Evolutionary conservation across 192 early-diverging fungal species (phyloP).

Genomic region (Linnemannia zychae): DNA sequence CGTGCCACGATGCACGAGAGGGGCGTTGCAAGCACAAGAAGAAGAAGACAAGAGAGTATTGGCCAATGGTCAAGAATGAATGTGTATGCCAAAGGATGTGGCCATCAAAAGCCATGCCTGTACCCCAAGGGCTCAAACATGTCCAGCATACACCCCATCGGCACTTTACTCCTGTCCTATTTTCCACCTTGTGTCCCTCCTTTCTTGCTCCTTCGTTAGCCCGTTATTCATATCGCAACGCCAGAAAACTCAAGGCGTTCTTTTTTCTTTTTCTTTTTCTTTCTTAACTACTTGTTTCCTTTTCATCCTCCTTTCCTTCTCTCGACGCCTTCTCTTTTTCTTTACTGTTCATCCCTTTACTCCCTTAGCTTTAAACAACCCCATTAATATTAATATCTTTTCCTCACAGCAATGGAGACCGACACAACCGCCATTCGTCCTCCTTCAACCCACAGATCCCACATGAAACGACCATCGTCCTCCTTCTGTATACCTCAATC

Average conservation of each 20-base stretch:
- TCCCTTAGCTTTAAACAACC: not conserved
- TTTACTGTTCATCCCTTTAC: not conserved
- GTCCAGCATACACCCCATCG: not conserved
- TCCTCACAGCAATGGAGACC: not conserved
- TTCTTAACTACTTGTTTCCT: not conserved
- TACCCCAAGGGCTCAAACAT: not conserved
- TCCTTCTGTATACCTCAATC: slow-evolving; percentile 17
- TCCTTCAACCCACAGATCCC: slow-evolving; percentile 11
- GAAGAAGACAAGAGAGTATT: not conserved
- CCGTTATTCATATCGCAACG: slow-evolving; percentile 1
- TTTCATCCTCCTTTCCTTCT: not conserved
- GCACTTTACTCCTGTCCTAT: not conserved
- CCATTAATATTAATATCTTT: not conserved
- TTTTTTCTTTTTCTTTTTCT: not conserved
- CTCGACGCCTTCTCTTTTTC: not conserved
- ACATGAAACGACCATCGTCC: slow-evolving; percentile 35
- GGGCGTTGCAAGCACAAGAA: not conserved
- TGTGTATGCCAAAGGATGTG: not conserved
- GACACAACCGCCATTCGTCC: not conserved
- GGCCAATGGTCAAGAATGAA: not conserved
- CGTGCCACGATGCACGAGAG: not conserved
- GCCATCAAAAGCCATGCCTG: not conserved
- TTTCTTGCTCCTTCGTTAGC: not conserved
- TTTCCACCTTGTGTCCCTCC: not conserved
- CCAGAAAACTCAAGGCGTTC: not conserved